Percentiles rank a stretch among this genome's conserved stretches.
Evolutionary conservation across 2,329 filamentous ascomycete genomes (phyloP).

Genomic region (Penicillium psychrosexuale): DNA sequence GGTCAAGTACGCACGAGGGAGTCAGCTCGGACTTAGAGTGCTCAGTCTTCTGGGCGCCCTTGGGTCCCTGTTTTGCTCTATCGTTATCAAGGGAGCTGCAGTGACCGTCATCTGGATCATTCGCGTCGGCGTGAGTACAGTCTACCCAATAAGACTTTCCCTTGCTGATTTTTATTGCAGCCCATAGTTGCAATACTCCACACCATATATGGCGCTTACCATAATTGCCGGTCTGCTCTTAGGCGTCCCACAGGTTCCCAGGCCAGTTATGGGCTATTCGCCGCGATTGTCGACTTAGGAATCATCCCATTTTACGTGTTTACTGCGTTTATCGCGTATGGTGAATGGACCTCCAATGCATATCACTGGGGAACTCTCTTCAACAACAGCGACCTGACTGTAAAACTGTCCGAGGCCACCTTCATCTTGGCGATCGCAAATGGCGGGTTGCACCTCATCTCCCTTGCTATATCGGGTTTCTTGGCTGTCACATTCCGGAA

Average conservation of each 20-base stretch:
- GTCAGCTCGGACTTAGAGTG: constrained; percentile 67
- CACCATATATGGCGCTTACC: constrained; percentile 74
- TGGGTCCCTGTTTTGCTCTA: constrained; percentile 70
- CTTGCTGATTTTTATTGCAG: constrained; percentile 45
- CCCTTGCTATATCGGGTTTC: constrained; percentile 69
- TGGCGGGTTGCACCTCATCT: constrained; percentile 67
- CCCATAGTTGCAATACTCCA: constrained; percentile 71
- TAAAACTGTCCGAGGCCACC: constrained; percentile 61
- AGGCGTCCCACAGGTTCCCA: constrained; percentile 74
- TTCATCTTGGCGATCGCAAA: constrained; percentile 66
- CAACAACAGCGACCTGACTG: constrained; percentile 51
- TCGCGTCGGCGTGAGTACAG: constrained; percentile 64
- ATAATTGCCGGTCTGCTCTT: constrained; percentile 68
- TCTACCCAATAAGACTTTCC: not conserved
- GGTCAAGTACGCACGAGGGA: constrained; percentile 65
- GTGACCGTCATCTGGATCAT: constrained; percentile 69
- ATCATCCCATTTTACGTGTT: constrained; percentile 63
- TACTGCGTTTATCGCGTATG: constrained; percentile 53
- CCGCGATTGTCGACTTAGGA: constrained; percentile 67
- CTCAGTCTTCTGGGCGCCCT: constrained; percentile 66
- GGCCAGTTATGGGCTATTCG: constrained; percentile 85
- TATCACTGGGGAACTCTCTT: constrained; percentile 69
- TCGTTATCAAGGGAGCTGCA: constrained; percentile 70
- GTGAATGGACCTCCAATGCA: constrained; percentile 45
- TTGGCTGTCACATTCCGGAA: constrained; percentile 75